These are phyloP conservation scores for Aspergillus homomorphus DNA, from an alignment of 495 filamentous ascomycete genomes.

Conservation along the genomic window DNA sequence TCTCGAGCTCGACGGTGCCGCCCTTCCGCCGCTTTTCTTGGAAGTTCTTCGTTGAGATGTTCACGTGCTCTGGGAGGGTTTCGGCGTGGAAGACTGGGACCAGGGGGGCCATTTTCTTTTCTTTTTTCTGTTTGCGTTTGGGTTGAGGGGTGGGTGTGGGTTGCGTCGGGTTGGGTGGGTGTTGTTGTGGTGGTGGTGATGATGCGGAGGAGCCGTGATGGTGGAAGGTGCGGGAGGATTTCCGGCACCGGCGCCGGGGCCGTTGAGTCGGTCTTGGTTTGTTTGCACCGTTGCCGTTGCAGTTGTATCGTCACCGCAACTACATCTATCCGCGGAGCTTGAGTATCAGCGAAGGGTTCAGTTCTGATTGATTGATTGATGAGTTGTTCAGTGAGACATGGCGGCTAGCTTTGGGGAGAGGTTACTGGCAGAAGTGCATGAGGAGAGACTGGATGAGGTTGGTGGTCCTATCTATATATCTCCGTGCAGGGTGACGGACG, in stretches of 20 bases:
- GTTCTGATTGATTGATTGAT: too few relatives aligned
- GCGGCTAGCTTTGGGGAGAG: slow-evolving; percentile 53
- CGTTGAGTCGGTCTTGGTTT: background rate
- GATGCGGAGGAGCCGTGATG: background rate
- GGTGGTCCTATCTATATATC: slow-evolving; percentile 14
- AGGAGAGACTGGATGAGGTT: slow-evolving; percentile 65
- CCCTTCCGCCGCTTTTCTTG: slow-evolving; percentile 45
- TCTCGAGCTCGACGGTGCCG: slow-evolving; percentile 52
- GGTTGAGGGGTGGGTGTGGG: background rate
- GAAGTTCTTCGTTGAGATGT: slow-evolving; percentile 40
- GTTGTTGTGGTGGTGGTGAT: background rate
- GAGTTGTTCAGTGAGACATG: slow-evolving; percentile 28
- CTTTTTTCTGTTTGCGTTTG: background rate
- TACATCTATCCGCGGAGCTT: background rate
- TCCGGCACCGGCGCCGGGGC: background rate
- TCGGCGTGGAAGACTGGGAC: slow-evolving; percentile 40
- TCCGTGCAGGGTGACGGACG: background rate
- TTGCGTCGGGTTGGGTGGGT: background rate
- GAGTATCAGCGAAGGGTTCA: too few relatives aligned
- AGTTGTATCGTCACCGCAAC: background rate
- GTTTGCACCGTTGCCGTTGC: background rate
- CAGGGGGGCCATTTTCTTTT: slow-evolving; percentile 39
- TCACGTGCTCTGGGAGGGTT: slow-evolving; percentile 41
- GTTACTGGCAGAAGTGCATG: slow-evolving; percentile 62
- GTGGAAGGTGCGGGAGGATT: slow-evolving; percentile 2